Evolutionary conservation across 331 rosid species (phyloP), one percentile per base, ranked within the genome.

Genomic region (Malus hybrid): DNA sequence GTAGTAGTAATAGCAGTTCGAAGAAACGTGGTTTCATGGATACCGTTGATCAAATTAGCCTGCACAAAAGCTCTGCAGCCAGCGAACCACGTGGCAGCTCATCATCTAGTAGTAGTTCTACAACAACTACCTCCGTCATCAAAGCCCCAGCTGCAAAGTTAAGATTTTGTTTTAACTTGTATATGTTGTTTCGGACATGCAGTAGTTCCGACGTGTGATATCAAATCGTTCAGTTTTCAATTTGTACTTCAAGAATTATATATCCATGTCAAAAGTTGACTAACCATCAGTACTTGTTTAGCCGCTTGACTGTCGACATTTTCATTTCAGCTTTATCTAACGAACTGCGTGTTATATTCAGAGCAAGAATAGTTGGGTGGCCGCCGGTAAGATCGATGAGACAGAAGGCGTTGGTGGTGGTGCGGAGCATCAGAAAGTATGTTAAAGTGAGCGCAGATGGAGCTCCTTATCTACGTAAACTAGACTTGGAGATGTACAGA

Each of bases 361-460:
- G 83, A 74, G 60, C 31, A 60, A 69, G 44, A 56, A 70, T 65
- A 68, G 54, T 48, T 32, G 86, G 83, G 11, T 82, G 86, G 86
- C 83, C 86, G 8, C 80, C 86, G 19, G 86, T 82, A 32, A 70
- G 80, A 70, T 64, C 64, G 34, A 55, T 19, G 29, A 79, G 80
- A 46, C 79, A 77, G 73, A 82, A 74, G 77, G 60, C 48, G 16
- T 12, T 77, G 74, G 76, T 22, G 65, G 46, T 9, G 15, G 63
- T 19, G 29, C 2, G 13, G 4, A 52, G 46, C 55, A 57, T 10
- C 32, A 57, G 73, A 27, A 78, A 70, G 63, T 65, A 74, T 74
- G 83, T 82, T 8, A 78, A 78, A 48, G 86, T 82, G 48, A 77
- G 77, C 5, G 83, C 69, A 4, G 82, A 78, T 20, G 86, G 83